Percentiles rank a stretch among this genome's conserved stretches.
Evolutionary conservation across 139 green algal species (phyloP).

Genomic region (Mesotaenium endlicherianum): DNA sequence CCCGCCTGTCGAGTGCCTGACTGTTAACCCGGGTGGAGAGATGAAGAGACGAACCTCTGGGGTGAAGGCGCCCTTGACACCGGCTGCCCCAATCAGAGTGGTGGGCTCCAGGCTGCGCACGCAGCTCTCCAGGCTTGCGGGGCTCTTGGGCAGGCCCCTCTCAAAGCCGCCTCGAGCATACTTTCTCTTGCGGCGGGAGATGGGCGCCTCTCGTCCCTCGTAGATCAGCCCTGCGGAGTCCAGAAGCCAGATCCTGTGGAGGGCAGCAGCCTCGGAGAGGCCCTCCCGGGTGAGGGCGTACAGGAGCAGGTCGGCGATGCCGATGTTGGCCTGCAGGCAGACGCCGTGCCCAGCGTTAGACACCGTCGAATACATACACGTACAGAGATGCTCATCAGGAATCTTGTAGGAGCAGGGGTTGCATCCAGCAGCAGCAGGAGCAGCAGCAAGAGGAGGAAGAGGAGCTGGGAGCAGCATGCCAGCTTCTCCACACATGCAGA

Average conservation of each 20-base stretch:
- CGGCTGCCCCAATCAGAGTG: conserved; percentile 38
- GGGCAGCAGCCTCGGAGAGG: conserved; percentile 50
- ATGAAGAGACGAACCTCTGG: conserved; percentile 3
- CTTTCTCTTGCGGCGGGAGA: conserved; percentile 2
- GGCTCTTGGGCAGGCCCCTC: no score
- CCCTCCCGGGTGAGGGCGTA: conserved; percentile 40
- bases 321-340: conserved; percentile 62
- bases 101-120: conserved; percentile 19
- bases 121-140: no score
- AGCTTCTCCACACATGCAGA: no score
- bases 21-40: background rate
- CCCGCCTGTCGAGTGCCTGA: no score
- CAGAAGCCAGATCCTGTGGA: conserved; percentile 1
- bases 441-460: no score
- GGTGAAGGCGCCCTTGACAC: conserved; percentile 12
- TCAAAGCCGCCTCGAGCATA: no score
- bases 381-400: background rate
- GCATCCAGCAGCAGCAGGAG: no score
- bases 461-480: no score
- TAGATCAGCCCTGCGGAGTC: conserved; percentile 29
- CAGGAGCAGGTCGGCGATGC: conserved; percentile 78
- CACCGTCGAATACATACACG: background rate
- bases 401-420: no score
- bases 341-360: no score
- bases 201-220: background rate